Evolutionary conservation across 2,329 filamentous ascomycete genomes (phyloP).

Genomic region (Macrophomina pseudophaseolina): DNA sequence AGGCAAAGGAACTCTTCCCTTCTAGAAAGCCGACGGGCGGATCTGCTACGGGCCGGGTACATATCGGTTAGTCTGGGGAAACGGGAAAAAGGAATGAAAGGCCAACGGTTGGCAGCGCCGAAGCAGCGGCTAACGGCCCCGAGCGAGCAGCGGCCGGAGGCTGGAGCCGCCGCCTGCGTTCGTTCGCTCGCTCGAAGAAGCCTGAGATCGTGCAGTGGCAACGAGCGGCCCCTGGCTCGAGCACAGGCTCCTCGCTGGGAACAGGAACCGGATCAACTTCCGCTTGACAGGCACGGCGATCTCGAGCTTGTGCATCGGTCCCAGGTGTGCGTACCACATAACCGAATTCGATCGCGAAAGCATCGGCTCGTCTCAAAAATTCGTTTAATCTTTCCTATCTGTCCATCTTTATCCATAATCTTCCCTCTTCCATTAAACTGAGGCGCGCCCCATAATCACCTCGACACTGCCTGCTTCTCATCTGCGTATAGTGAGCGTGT

Average conservation of each 20-base stretch:
- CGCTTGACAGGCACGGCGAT: too few relatives aligned
- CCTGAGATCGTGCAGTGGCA: not conserved
- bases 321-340: too few relatives aligned
- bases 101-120: not conserved
- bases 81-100: not conserved
- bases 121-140: not conserved
- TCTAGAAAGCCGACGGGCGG: too few relatives aligned
- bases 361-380: not conserved
- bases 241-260: not conserved
- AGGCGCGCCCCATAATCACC: not conserved
- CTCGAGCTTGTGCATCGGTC: too few relatives aligned
- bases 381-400: not conserved
- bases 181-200: not conserved
- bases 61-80: not conserved
- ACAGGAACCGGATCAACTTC: not conserved
- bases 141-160: not conserved
- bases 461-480: not conserved
- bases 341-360: too few relatives aligned
- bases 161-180: not conserved
- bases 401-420: not conserved
- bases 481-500: constrained; percentile 3
- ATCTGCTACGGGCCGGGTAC: not conserved
- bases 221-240: not conserved
- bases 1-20: too few relatives aligned
- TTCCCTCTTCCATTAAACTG: not conserved